Evolutionary conservation across 768 basidiomycete genomes (phyloP), one percentile per base, ranked within the genome.

Genomic region (Boletus patriciae): DNA sequence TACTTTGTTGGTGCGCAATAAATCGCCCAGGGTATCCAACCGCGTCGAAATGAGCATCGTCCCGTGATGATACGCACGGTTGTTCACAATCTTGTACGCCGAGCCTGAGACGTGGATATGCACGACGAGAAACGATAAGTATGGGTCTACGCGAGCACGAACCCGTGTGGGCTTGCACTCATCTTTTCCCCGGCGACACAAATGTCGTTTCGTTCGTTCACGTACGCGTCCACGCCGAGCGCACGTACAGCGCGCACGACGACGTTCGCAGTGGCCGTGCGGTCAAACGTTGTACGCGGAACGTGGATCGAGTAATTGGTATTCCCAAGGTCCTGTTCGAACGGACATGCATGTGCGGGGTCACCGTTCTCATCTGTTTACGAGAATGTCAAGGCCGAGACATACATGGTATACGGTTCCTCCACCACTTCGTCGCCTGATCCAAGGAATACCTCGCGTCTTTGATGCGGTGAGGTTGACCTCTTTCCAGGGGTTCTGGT

Each of bases 401-500:
- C 89, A 49, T 68, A 96, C 96, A 74, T 99, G 96, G 70, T 90
- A 99, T 4, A 99, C 96, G 0, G 96, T 92, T 13, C 96, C 96
- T 16, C 96, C 96, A 9, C 96, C 97, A 62, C 93, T 95, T 53
- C 89, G 79, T 53, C 96, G 78, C 40, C 96, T 79, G 33, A 98
- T 80, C 66, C 92, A 90, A 0, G 91, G 91, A 18, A 94, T 79
- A 5, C 76, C 78, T 58, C 77, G 70, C 42, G 70, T 54, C 12
- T 74, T 71, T 7, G 94, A 76, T 2, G 82, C 78, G 7, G 68
- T 58, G 47, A 95, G 80, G 64, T 96, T 95, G 62, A 94, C 86
- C 67, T 99, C 96, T 69, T 93, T 97, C 96, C 96, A 98, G 16
- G 95, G 96, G 63, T 97, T 98, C 77, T 99, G 97, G 70, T 98